These are phyloP conservation scores for Candida sp. DNA, from an alignment of 1,139 yeast genomes.

Conservation along the genomic window DNA sequence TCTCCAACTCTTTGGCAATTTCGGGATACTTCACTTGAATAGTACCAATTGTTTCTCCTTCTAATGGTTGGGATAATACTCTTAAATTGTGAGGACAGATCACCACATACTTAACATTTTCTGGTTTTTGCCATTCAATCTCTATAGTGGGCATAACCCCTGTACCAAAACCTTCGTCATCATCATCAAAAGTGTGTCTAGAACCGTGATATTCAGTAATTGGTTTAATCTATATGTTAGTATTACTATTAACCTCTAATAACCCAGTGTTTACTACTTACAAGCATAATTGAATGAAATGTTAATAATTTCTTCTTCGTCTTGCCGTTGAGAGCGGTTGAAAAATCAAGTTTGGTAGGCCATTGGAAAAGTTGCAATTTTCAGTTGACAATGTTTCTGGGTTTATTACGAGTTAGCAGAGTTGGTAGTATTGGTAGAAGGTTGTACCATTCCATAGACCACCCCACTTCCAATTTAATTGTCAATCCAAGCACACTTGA, in stretches of 20 bases:
- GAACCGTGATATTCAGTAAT: constrained; percentile 51
- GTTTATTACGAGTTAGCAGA: background rate
- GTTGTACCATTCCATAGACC: constrained; percentile 34
- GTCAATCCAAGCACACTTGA: constrained; percentile 28
- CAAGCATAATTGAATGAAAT: constrained; percentile 9
- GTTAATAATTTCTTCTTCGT: background rate
- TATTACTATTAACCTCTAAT: constrained; percentile 8
- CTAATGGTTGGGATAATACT: background rate
- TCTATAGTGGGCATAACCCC: constrained; percentile 1
- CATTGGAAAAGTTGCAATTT: background rate
- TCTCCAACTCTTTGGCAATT: constrained; percentile 9
- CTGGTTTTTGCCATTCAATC: background rate
- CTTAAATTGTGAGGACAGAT: constrained; percentile 19
- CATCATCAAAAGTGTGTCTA: constrained; percentile 52
- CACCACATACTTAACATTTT: constrained; percentile 14
- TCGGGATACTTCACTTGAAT: constrained; percentile 21
- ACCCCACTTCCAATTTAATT: constrained; percentile 30
- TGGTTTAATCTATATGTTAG: constrained; percentile 45
- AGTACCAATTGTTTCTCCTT: constrained; percentile 15
- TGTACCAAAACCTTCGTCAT: constrained; percentile 19
- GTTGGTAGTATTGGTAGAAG: constrained; percentile 3
- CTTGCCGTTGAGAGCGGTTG: background rate
- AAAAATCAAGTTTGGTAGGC: background rate
- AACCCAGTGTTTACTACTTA: constrained; percentile 5
- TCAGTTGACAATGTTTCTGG: background rate